Evolutionary conservation across 305 asterid species (phyloP), one percentile per base, ranked within the genome.

Genomic region (Solanum hybrid): DNA sequence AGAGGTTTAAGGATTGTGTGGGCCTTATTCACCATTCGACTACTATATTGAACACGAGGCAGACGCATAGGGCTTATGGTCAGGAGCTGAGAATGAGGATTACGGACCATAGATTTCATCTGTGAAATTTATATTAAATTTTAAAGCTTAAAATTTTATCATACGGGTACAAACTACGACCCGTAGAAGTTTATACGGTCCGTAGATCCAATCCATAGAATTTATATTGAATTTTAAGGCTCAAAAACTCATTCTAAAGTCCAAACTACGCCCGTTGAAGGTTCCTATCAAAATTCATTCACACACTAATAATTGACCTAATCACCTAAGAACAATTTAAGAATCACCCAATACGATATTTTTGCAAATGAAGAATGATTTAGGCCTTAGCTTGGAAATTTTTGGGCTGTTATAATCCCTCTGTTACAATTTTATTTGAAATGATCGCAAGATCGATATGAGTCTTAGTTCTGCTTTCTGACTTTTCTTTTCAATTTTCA

Each of bases 1-100:
- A 84, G 87, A 87, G 73, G 89, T 76, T 31, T 24, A 88, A 88
- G 75, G 86, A 88, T 66, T 40, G 89, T 19, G 75, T 88, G 64
- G 89, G 64, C 5, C 75, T 51, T 45, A 56, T 88, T 77, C 86
- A 88, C 35, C 89, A 88, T 88, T 77, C 89, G 3, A 32, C 24
- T 77, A 31, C 27, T 77, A 9, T 88, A 77, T 31, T 60, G 1
- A 76, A 77, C 6, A 24, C 6, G 22, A 75, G 14, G 76, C 27
- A 51, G 26, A 15, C 89, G 2, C 89, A 87, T 76, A 77, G 76
- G 24, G 77, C 89, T 40, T 87, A 73, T 15, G 89, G 51, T 8
- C 76, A 87, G 26, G 45, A 51, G n/a, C n/a, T 45, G 3, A 51
- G 64, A 51, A 15, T 15, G 64, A 14, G n/a, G 64, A 51, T 51